Conservation (phyloP, 495 filamentous ascomycete species). For the Penicillium canescens region DNA sequence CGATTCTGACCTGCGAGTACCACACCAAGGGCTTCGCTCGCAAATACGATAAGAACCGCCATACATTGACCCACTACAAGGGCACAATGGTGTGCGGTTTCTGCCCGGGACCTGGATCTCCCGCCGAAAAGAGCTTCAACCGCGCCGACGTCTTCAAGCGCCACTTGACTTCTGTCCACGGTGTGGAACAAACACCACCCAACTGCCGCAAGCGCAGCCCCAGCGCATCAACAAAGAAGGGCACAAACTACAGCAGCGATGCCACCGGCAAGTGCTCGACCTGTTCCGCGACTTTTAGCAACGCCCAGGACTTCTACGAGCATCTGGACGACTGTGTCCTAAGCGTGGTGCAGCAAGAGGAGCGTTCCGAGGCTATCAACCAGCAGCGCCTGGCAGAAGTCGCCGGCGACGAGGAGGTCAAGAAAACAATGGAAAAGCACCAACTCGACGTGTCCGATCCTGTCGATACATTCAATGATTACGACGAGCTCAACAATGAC, state of each 20-base stretch:
- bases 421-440: slow-evolving; percentile 82
- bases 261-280: slow-evolving; percentile 95
- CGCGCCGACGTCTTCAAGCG: slow-evolving; percentile 98
- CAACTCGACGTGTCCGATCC: slow-evolving; percentile 57
- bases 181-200: slow-evolving; percentile 92
- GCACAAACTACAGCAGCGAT: slow-evolving; percentile 63
- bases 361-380: slow-evolving; percentile 95
- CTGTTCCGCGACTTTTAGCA: slow-evolving; percentile 86
- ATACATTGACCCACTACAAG: slow-evolving; percentile 98
- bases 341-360: slow-evolving; percentile 94
- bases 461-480: slow-evolving; percentile 49
- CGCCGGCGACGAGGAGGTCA: slow-evolving; percentile 77
- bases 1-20: slow-evolving; percentile 91
- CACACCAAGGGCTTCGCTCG: slow-evolving; percentile 93
- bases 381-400: slow-evolving; percentile 80
- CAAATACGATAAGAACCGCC: slow-evolving; percentile 99
- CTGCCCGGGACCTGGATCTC: slow-evolving; percentile 87
- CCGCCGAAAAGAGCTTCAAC: slow-evolving; percentile 98
- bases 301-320: slow-evolving; percentile 98
- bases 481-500: slow-evolving; percentile 63
- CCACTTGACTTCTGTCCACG: slow-evolving; percentile 90
- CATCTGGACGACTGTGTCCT: slow-evolving; percentile 98
- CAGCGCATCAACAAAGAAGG: slow-evolving; percentile 48
- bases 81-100: slow-evolving; percentile 99
- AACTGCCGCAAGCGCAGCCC: slow-evolving; percentile 90